These are phyloP conservation scores for Nothopassalora personata DNA, from an alignment of 2,329 filamentous ascomycete genomes.

Conservation along the genomic window DNA sequence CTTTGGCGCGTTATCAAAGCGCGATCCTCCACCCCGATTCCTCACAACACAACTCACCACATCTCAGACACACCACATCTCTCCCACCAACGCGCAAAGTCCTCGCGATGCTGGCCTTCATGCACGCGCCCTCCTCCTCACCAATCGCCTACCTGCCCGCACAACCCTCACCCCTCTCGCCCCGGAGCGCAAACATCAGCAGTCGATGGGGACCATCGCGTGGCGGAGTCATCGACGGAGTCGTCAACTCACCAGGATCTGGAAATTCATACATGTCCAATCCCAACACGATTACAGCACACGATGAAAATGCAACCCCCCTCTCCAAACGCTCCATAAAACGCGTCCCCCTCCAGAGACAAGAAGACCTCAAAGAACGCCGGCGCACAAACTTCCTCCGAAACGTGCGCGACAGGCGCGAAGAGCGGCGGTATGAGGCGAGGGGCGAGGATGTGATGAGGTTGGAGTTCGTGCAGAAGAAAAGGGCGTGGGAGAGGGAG, in stretches of 20 bases:
- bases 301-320: background rate
- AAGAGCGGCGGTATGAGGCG: slow-evolving; percentile 43
- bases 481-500: slow-evolving; percentile 42
- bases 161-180: slow-evolving; percentile 42
- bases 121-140: slow-evolving; percentile 12
- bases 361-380: slow-evolving; percentile 57
- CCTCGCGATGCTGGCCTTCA: slow-evolving; percentile 14
- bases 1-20: background rate
- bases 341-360: slow-evolving; percentile 58
- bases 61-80: background rate
- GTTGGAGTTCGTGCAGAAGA: slow-evolving; percentile 41
- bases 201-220: slow-evolving; percentile 10
- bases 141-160: slow-evolving; percentile 24
- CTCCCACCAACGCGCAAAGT: background rate
- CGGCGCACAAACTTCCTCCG: slow-evolving; percentile 65
- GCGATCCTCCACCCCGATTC: background rate
- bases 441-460: slow-evolving; percentile 47
- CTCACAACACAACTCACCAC: background rate
- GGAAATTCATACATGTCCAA: slow-evolving; percentile 12
- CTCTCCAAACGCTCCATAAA: slow-evolving; percentile 40
- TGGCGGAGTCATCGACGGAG: too few relatives aligned
- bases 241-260: background rate
- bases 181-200: slow-evolving; percentile 38
- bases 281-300: slow-evolving; percentile 15
- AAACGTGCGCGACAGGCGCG: slow-evolving; percentile 44